Conservation (phyloP, 805 yeast genomes). For the Pichia membranifaciens region DNA sequence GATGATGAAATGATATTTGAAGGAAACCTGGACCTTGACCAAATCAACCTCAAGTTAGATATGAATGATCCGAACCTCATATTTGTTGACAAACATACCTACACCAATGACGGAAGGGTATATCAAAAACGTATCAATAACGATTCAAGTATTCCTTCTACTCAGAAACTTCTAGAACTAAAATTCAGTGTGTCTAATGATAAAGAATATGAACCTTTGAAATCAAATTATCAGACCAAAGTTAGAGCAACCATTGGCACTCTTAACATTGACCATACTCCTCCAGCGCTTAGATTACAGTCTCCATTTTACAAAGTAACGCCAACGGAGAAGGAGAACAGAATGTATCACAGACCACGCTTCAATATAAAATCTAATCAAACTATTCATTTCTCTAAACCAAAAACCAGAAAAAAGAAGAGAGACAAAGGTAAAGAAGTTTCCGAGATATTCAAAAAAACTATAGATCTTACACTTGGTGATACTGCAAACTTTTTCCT, state of each 20-base stretch:
- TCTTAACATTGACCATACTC: conserved; percentile 82
- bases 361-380: conserved; percentile 77
- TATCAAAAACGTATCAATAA: conserved; percentile 15
- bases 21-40: conserved; percentile 43
- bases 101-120: conserved; percentile 7
- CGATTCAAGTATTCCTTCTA: conserved; percentile 42
- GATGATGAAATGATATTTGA: conserved; percentile 72
- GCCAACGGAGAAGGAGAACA: conserved; percentile 56
- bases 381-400: conserved; percentile 64
- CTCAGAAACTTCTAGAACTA: conserved; percentile 46
- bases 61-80: conserved; percentile 82
- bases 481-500: conserved; percentile 75
- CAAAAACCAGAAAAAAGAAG: conserved; percentile 77
- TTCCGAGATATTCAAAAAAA: conserved; percentile 61
- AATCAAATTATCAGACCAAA: conserved; percentile 83
- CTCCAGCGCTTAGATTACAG: conserved; percentile 82
- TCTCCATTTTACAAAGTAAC: conserved; percentile 85
- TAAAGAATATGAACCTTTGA: conserved; percentile 71
- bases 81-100: conserved; percentile 45
- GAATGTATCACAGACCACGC: conserved; percentile 75
- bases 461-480: conserved; percentile 75
- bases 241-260: conserved; percentile 91
- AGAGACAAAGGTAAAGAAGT: conserved; percentile 81
- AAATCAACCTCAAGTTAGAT: conserved; percentile 50
- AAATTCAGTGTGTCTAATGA: conserved; percentile 88